Evolutionary conservation across 345 rosid species (phyloP), one percentile per base, ranked within the genome.

Genomic region (Sonneratia alba): DNA sequence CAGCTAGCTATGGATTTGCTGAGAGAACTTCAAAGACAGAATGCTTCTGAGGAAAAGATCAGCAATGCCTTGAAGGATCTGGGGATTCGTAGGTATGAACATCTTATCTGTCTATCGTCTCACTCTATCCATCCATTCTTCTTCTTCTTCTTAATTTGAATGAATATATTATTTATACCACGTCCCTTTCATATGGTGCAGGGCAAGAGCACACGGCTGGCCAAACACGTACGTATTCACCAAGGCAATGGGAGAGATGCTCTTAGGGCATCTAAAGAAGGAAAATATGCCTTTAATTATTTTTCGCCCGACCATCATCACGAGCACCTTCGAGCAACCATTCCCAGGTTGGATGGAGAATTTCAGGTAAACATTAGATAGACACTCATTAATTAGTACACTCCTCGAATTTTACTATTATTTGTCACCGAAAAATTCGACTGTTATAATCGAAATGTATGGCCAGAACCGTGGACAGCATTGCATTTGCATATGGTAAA

Each of bases 171-270:
- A 27, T 27, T 0, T 27, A 27, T 27, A 27, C 32, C 32, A 27
- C 32, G 1, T 27, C 32, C 32, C 32, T 27, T 40, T 40, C 0
- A 40, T 43, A 9, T 48, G 16, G 47, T 37, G 3, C 13, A 77
- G 84, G 82, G 87, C 87, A 45, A 76, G 73, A 71, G 70, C 49
- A 61, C 66, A 73, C 49, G 87, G 85, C 12, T 84, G 85, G 87
- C 85, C 82, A 77, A 82, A 81, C 71, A 77, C 85, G 0, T 84
- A 79, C 32, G 83, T 70, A 48, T 81, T 81, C 70, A 84, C 87
- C 2, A 84, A 84, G 72, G 83, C 87, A 18, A 81, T 81, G 85
- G 87, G 83, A 45, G 85, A 84, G 67, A 84, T 81, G 85, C 37
- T 84, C 71, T 64, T 81, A 19, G 80, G 76, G 13, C 70, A 67